phyloP scores from a whole-genome alignment of 768 basidiomycete genomes.

The Calocybe indica region DNA sequence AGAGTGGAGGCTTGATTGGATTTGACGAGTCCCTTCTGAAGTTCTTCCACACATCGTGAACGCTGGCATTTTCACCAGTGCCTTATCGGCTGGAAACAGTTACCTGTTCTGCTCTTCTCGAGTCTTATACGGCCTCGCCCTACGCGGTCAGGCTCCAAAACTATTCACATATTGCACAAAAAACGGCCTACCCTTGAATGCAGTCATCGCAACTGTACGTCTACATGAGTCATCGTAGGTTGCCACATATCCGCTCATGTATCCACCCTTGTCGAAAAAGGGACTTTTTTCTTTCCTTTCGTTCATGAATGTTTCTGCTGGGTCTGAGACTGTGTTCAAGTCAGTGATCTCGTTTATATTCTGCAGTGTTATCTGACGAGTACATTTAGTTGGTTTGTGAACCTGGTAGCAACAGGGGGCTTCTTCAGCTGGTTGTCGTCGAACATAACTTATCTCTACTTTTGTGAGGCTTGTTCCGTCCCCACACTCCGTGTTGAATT shows the following conservation, averaged over 20 bases:
- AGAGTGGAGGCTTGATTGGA: not conserved
- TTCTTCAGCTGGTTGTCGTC: slow-evolving; percentile 66
- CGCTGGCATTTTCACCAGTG: slow-evolving; percentile 62
- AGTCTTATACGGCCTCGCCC: slow-evolving; percentile 46
- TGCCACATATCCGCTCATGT: not conserved
- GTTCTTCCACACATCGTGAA: slow-evolving; percentile 69
- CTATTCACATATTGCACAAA: slow-evolving; percentile 39
- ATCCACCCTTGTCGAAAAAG: slow-evolving; percentile 16
- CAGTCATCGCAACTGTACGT: slow-evolving; percentile 30
- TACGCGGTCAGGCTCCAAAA: slow-evolving; percentile 44
- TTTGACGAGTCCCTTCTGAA: slow-evolving; percentile 10
- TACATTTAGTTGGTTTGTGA: slow-evolving; percentile 56
- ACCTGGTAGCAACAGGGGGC: slow-evolving; percentile 59
- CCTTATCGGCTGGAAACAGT: slow-evolving; percentile 69
- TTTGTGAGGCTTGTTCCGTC: slow-evolving; percentile 38
- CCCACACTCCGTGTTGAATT: not conserved
- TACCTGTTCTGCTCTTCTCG: slow-evolving; percentile 52
- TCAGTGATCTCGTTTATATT: slow-evolving; percentile 17
- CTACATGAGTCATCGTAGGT: not conserved
- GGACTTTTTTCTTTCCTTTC: slow-evolving; percentile 41
- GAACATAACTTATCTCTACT: slow-evolving; percentile 68
- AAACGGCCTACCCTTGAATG: slow-evolving; percentile 39
- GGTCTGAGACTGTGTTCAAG: slow-evolving; percentile 53
- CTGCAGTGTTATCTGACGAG: not conserved
- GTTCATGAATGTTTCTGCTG: slow-evolving; percentile 62